Evolutionary conservation across 768 basidiomycete species (phyloP).

Genomic region (Suillus lakei): DNA sequence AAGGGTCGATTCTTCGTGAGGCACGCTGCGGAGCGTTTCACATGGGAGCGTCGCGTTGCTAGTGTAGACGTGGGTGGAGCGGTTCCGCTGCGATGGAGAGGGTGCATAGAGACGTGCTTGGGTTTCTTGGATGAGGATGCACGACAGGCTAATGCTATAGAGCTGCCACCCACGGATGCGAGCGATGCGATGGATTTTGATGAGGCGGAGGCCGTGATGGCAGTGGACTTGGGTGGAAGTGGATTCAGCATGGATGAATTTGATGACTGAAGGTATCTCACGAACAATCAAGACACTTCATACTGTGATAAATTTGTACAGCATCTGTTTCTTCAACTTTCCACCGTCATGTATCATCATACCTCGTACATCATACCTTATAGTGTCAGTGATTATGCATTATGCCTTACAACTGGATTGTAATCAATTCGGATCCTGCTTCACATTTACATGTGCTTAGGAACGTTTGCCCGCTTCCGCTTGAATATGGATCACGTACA

Average conservation of each 20-base stretch:
- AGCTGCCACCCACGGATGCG: background rate
- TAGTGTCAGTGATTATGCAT: background rate
- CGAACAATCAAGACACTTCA: background rate
- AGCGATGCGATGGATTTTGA: constrained; percentile 18
- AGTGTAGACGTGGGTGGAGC: constrained; percentile 54
- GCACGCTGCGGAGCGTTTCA: constrained; percentile 64
- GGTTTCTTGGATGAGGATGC: constrained; percentile 51
- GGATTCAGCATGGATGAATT: constrained; percentile 32
- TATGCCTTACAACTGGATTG: background rate
- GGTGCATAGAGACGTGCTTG: constrained; percentile 67
- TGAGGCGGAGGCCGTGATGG: constrained; percentile 21
- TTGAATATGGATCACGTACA: too few relatives aligned
- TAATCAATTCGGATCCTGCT: background rate
- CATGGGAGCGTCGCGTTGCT: constrained; percentile 64
- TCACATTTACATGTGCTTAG: background rate
- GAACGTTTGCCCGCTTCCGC: background rate
- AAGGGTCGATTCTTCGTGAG: constrained; percentile 49
- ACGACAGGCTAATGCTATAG: background rate
- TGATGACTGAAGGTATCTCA: constrained; percentile 21
- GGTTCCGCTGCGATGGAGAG: constrained; percentile 71
- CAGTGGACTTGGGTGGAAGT: constrained; percentile 22
- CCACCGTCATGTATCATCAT: background rate
- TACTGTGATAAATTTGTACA: constrained; percentile 2
- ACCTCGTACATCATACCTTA: background rate
- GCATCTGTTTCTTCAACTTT: background rate